A percentile compares a stretch with the other conserved stretches of the same genome.
phyloP scores from a whole-genome alignment of 176 grass and related monocot species.

The Carex cristatella region DNA sequence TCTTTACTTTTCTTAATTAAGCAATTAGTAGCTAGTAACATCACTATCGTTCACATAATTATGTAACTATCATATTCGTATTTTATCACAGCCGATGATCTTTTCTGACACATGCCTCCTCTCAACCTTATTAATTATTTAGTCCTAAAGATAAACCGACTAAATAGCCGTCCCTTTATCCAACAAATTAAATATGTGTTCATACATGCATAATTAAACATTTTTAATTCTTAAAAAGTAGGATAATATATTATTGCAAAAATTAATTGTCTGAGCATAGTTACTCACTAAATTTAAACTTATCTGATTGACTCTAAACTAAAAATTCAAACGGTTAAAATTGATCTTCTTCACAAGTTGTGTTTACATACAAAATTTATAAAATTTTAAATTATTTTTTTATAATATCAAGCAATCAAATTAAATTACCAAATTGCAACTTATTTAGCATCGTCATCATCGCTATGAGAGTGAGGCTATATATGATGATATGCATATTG shows the following conservation, averaged over 20 bases:
- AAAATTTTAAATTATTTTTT: no score
- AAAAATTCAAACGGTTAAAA: no score
- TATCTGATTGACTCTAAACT: no score
- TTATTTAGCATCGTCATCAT: no score
- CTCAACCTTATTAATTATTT: not conserved
- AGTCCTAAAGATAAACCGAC: not conserved
- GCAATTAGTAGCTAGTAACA: not conserved
- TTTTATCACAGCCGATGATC: not conserved
- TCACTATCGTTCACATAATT: not conserved
- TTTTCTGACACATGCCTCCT: slow-evolving; percentile 17
- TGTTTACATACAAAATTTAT: no score
- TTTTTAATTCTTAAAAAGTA: not conserved
- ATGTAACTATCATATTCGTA: not conserved
- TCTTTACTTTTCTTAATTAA: not conserved
- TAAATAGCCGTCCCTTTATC: slow-evolving; percentile 9
- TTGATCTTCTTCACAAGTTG: no score
- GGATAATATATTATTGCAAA: not conserved
- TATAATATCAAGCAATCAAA: no score
- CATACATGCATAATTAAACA: not conserved
- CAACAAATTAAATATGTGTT: not conserved
- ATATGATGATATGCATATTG: no score
- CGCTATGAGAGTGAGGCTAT: no score
- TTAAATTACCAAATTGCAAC: no score
- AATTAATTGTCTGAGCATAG: no score
- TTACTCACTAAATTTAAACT: no score